Base-by-base conservation (phyloP, 495 filamentous ascomycete genomes). In the Lichina pygmaea region DNA sequence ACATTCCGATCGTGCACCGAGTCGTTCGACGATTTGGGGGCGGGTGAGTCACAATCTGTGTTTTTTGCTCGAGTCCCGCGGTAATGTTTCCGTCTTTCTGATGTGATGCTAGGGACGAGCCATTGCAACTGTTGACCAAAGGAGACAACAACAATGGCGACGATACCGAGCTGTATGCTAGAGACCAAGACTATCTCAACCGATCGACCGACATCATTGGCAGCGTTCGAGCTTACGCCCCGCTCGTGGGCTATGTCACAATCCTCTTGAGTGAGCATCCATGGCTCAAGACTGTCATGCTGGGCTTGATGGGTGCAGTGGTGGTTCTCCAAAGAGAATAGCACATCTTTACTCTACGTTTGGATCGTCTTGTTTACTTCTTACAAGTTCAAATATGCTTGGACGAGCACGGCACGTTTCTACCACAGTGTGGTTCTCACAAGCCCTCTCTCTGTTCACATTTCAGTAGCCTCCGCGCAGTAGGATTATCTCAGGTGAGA, bases 181-280 rank as follows among this genome's bases (percentile, higher is more conserved):
- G 66, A 17, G 81, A 76, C 10, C 89, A 95, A 60, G 77, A 78
- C 54, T 85, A 82, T 53, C 67, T 99, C 31, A 70, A 79, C 50
- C 71, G 91, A n/a, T 56, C 67, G 52, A 70, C 77, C 57, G 86
- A 95, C 53, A 86, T 95, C 49, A 84, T 95, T 43, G 89, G 89
- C 32, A 92, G 81, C 55, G 89, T 95, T 15, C 66, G 85, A 9
- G 89, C 73, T n/a, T 99, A 85, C 57, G 75, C 95, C 39, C 89
- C 89, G 0, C 83, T 85, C 55, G 86, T 99, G 5, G 89, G 89
- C 39, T 99, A 95, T 56, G 86, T 95, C 33, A 99, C 89, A 8
- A 99, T 99, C 54, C 68, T 99, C 62, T 66, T 99, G 45, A 85
- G 78, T 47, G 89, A 99, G 59, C 78, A 99, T 57, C 89, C 91